These are phyloP conservation scores for Hypoxylon sp. DNA, from an alignment of 2,329 filamentous ascomycete genomes.

Conservation along the genomic window DNA sequence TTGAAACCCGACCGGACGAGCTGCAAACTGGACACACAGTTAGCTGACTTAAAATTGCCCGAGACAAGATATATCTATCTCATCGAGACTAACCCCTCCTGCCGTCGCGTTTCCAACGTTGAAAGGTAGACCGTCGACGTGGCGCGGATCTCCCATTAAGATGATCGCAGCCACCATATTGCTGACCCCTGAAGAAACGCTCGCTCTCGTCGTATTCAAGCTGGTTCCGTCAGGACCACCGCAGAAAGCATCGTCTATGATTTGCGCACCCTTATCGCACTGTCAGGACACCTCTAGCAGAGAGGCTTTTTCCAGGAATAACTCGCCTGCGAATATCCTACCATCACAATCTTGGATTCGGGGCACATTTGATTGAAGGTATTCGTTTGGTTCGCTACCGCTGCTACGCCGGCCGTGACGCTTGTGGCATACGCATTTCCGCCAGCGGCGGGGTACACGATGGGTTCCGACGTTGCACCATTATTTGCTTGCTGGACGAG, in stretches of 20 bases:
- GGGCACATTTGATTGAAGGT: slow-evolving; percentile 69
- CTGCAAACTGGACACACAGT: slow-evolving; percentile 64
- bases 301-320: background rate
- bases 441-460: slow-evolving; percentile 69
- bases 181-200: slow-evolving; percentile 61
- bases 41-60: too few relatives aligned
- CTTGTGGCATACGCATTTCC: slow-evolving; percentile 68
- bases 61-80: too few relatives aligned
- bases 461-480: slow-evolving; percentile 62
- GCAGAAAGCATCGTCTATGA: slow-evolving; percentile 73
- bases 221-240: slow-evolving; percentile 68
- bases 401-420: slow-evolving; percentile 65
- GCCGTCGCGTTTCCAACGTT: slow-evolving; percentile 71
- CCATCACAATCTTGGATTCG: slow-evolving; percentile 67
- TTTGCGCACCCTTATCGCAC: slow-evolving; percentile 68
- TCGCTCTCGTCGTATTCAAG: slow-evolving; percentile 61
- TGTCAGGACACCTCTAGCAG: background rate
- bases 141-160: slow-evolving; percentile 72
- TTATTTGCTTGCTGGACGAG: slow-evolving; percentile 59
- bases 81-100: slow-evolving; percentile 64
- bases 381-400: slow-evolving; percentile 63
- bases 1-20: slow-evolving; percentile 67
- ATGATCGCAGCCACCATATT: slow-evolving; percentile 70
- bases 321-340: slow-evolving; percentile 72
- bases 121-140: slow-evolving; percentile 66